Evolutionary conservation across 495 filamentous ascomycete genomes (phyloP).

Genomic region (Tuber magnatum): DNA sequence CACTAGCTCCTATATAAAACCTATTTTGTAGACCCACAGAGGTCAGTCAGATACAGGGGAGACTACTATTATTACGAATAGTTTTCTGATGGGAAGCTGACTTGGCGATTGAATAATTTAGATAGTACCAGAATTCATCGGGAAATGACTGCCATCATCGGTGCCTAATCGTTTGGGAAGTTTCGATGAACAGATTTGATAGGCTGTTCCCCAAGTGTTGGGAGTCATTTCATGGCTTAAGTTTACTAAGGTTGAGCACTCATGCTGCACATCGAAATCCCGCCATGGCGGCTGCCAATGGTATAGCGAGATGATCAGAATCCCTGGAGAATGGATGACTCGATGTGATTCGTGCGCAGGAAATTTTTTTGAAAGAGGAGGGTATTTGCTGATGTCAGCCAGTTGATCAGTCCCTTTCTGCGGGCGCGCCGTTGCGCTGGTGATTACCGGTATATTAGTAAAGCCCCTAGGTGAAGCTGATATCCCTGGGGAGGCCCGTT

Average conservation of each 20-base stretch:
- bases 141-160: neutral
- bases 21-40: neutral
- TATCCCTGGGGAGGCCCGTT: neutral
- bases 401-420: neutral
- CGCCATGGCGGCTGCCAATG: neutral
- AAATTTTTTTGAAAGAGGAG: neutral
- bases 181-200: neutral
- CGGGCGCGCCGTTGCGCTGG: neutral
- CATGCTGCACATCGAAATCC: neutral
- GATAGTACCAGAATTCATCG: neutral
- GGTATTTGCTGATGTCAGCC: slow-evolving; percentile 1
- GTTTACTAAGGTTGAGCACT: neutral
- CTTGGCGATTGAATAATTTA: neutral
- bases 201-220: neutral
- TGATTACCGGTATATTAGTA: neutral
- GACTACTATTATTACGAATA: neutral
- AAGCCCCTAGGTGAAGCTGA: neutral
- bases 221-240: neutral
- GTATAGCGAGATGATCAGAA: neutral
- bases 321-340: slow-evolving; percentile 5
- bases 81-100: neutral
- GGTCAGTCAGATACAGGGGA: neutral
- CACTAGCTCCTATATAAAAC: neutral
- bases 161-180: neutral
- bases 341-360: neutral